Evolutionary conservation across 1,139 yeast species (phyloP).

Genomic region (Geotrichum fermentans): DNA sequence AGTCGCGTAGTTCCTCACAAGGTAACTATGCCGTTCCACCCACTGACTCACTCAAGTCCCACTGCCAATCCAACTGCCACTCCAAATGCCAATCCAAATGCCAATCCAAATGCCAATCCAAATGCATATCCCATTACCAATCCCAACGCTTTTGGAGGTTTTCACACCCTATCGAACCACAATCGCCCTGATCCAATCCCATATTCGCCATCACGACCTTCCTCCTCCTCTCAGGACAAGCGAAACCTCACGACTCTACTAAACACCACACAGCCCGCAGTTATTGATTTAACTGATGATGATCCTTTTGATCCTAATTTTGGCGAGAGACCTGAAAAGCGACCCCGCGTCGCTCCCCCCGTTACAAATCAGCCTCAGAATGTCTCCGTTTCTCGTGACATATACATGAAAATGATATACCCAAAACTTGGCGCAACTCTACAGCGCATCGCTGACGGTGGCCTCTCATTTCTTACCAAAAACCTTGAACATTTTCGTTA

Average conservation of each 20-base stretch:
- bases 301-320: background rate
- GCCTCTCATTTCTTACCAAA: background rate
- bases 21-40: too few species aligned
- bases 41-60: background rate
- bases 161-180: background rate
- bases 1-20: background rate
- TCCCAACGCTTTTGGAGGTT: background rate
- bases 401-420: conserved; percentile 4
- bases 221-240: too few species aligned
- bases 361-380: too few species aligned
- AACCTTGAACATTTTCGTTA: background rate
- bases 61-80: background rate
- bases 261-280: background rate
- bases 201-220: background rate
- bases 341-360: conserved; percentile 3
- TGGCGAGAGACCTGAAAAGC: background rate
- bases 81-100: background rate
- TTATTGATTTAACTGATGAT: conserved; percentile 12
- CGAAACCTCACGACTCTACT: too few species aligned
- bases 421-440: conserved; percentile 3
- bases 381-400: conserved; percentile 3
- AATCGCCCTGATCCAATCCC: background rate
- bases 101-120: background rate
- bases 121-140: background rate
- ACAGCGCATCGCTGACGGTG: background rate